These are phyloP conservation scores for Kazachstania bromeliacearum DNA, from an alignment of 805 yeast species.

Conservation along the genomic window DNA sequence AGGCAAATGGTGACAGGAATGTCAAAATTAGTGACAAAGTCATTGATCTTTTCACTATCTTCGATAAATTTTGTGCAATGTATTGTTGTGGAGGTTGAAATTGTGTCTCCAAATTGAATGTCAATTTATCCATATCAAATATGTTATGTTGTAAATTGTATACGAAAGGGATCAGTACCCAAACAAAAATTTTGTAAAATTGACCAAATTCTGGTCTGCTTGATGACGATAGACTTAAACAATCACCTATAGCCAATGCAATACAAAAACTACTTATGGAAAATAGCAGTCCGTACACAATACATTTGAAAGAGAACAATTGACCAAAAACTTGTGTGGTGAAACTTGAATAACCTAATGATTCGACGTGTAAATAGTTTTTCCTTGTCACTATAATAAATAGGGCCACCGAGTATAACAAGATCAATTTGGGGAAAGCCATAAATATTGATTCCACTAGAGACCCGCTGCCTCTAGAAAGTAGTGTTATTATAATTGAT, in stretches of 20 bases:
- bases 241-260: conserved; percentile 17
- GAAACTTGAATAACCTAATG: conserved; percentile 21
- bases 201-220: not conserved
- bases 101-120: conserved; percentile 34
- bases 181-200: conserved; percentile 21
- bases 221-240: conserved; percentile 9
- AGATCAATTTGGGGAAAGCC: conserved; percentile 23
- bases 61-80: conserved; percentile 21
- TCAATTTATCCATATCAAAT: conserved; percentile 47
- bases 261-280: conserved; percentile 17
- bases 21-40: conserved; percentile 14
- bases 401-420: conserved; percentile 25
- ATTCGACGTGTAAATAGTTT: conserved; percentile 33
- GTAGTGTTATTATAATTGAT: conserved; percentile 17
- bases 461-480: conserved; percentile 15
- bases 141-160: conserved; percentile 45
- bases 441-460: conserved; percentile 18
- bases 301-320: conserved; percentile 27
- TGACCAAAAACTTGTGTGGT: conserved; percentile 18
- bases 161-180: conserved; percentile 32
- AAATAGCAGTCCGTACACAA: conserved; percentile 17
- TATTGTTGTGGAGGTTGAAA: conserved; percentile 32
- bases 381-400: conserved; percentile 33
- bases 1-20: conserved; percentile 15
- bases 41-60: conserved; percentile 30